Percentiles rank a stretch among this genome's conserved stretches.
These are phyloP conservation scores for Bryoglossum gracile DNA, from an alignment of 495 filamentous ascomycete genomes.

Conservation along the genomic window DNA sequence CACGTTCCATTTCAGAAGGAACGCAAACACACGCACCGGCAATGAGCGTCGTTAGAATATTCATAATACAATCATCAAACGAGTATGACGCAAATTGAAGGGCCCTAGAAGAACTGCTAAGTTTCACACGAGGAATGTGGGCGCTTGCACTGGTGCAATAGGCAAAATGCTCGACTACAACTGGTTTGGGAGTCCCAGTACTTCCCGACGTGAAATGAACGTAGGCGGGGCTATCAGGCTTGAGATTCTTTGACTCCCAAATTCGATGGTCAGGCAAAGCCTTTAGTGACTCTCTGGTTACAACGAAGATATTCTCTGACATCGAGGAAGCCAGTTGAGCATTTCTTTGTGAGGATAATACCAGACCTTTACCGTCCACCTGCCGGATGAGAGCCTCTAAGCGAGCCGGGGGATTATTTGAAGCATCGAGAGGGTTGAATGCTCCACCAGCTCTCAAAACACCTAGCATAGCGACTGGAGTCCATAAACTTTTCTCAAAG, in stretches of 20 bases:
- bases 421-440: constrained; percentile 44
- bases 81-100: constrained; percentile 45
- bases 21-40: constrained; percentile 58
- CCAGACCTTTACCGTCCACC: too few relatives aligned
- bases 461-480: constrained; percentile 34
- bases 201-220: constrained; percentile 2
- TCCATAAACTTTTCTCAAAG: constrained; percentile 40
- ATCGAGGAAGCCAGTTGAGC: too few relatives aligned
- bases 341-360: too few relatives aligned
- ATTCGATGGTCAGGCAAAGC: too few relatives aligned
- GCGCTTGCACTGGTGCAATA: not conserved
- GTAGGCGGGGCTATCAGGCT: not conserved
- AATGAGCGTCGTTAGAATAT: constrained; percentile 42
- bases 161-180: not conserved
- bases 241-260: too few relatives aligned
- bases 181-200: not conserved
- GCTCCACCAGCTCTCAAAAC: constrained; percentile 37
- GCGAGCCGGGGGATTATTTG: constrained; percentile 25
- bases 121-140: constrained; percentile 28
- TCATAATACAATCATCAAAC: constrained; percentile 46
- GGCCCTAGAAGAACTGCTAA: constrained; percentile 32
- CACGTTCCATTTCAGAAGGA: constrained; percentile 46
- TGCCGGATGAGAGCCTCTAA: constrained; percentile 4
- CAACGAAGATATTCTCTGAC: too few relatives aligned
- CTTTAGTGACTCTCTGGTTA: too few relatives aligned